Evolutionary conservation across 768 basidiomycete species (phyloP), one percentile per base, ranked within the genome.

Genomic region (Termitomyces sp.): DNA sequence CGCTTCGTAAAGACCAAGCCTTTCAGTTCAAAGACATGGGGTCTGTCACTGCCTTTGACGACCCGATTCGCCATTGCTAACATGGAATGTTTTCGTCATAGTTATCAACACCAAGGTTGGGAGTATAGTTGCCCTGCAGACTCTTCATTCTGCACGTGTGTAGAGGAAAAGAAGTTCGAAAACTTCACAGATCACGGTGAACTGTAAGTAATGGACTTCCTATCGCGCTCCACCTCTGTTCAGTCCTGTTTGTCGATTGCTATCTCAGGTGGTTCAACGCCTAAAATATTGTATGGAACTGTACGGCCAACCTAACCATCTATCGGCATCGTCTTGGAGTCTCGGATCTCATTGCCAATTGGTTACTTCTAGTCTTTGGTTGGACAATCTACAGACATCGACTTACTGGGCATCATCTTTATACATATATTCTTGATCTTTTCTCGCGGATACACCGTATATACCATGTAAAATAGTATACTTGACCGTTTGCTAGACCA

Each of bases 101-200:
- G 67, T 9, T 70, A 70, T 58, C 70, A 71, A 44, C 69, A 71
- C 48, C 69, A 71, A 51, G 62, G 60, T 24, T 70, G 69, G 70
- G 60, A 58, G 6, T 70, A 66, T 37, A 63, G 63, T 31, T 71
- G 70, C 52, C 67, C 63, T 31, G 54, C 62, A 5, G n/a, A 54
- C 20, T 58, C 68, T 11, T 53, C 61, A 24, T 54, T 63, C 9
- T 71, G 70, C 54, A 68, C 69, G 1, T 71, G 69, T 49, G 41
- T 61, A 2, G 50, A 64, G 47, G 69, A 71, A 44, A 41, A 60
- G 51, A 52, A 63, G 54, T 58, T 58, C 18, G 47, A 60, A 49
- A 46, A 57, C 47, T 63, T 63, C 56, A 60, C 41, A 34, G 62
- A 58, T 34, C 41, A 56, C 2, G 62, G 58, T 22, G 56, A 60